Conservation (phyloP, 2,329 filamentous ascomycete genomes). For the Trematosphaeria pertusa region DNA sequence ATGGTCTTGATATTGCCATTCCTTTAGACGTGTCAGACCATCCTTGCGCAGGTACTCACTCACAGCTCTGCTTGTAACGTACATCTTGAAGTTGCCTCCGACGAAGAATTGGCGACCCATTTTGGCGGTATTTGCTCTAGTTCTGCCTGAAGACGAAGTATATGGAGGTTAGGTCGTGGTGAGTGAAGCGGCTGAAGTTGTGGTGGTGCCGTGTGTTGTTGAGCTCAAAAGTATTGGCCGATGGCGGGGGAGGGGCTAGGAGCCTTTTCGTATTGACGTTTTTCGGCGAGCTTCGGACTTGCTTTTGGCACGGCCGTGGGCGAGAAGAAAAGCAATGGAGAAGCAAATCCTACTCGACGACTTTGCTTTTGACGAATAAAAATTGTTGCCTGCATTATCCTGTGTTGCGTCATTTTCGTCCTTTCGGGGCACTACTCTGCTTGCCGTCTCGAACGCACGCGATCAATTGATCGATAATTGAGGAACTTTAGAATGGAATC, state of each 20-base stretch:
- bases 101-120: slow-evolving; percentile 98
- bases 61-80: slow-evolving; percentile 39
- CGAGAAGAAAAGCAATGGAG: slow-evolving; percentile 34
- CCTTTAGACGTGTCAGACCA: slow-evolving; percentile 60
- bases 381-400: too few relatives aligned
- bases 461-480: too few relatives aligned
- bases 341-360: slow-evolving; percentile 23
- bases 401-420: background rate
- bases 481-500: too few relatives aligned
- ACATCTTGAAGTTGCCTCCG: slow-evolving; percentile 99
- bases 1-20: slow-evolving; percentile 92
- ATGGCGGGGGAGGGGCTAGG: slow-evolving; percentile 11
- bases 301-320: slow-evolving; percentile 33
- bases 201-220: slow-evolving; percentile 39
- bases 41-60: slow-evolving; percentile 19
- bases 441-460: too few relatives aligned
- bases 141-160: slow-evolving; percentile 4
- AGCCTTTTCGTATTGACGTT: slow-evolving; percentile 28
- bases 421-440: too few relatives aligned
- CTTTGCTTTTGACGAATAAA: too few relatives aligned
- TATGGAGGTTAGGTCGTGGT: slow-evolving; percentile 14
- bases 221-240: slow-evolving; percentile 23
- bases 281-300: slow-evolving; percentile 40
- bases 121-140: slow-evolving; percentile 54
- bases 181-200: slow-evolving; percentile 11